These are phyloP conservation scores for Phytophthora meadii DNA, from an alignment of 352 stramenopile species.

Conservation along the genomic window DNA sequence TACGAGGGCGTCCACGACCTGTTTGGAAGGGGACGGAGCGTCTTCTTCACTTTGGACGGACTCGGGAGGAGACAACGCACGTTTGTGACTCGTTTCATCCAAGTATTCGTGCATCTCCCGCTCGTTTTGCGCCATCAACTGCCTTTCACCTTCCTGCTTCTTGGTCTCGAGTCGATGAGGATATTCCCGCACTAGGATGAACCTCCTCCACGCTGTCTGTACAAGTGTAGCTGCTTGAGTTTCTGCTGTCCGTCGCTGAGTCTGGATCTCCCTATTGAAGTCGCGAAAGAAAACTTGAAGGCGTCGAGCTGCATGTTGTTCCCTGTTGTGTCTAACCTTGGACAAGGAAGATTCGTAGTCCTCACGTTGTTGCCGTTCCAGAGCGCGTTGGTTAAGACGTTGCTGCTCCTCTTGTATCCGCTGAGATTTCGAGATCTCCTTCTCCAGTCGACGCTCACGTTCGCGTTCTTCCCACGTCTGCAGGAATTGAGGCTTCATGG, in stretches of 20 bases:
- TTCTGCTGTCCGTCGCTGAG: background rate
- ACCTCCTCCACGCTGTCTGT: conserved; percentile 43
- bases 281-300: conserved; percentile 42
- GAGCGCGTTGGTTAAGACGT: conserved; percentile 44
- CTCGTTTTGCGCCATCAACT: conserved; percentile 48
- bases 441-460: conserved; percentile 58
- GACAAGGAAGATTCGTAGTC: conserved; percentile 20
- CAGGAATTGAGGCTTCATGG: conserved; percentile 65
- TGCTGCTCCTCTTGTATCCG: conserved; percentile 75
- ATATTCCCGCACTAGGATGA: conserved; percentile 30
- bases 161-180: conserved; percentile 25
- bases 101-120: conserved; percentile 32
- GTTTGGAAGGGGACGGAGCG: conserved; percentile 25
- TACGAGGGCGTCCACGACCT: conserved; percentile 51
- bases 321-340: conserved; percentile 23
- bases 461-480: conserved; percentile 83
- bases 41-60: conserved; percentile 10
- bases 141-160: conserved; percentile 21
- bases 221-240: conserved; percentile 31
- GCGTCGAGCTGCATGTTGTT: conserved; percentile 23
- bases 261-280: conserved; percentile 3
- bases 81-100: conserved; percentile 12
- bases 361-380: conserved; percentile 43
- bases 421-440: conserved; percentile 58
- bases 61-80: conserved; percentile 7